A percentile compares a stretch with the other conserved stretches of the same genome.
phyloP scores from a whole-genome alignment of 108 stramenopile species.

The Nitzschia putrida region DNA sequence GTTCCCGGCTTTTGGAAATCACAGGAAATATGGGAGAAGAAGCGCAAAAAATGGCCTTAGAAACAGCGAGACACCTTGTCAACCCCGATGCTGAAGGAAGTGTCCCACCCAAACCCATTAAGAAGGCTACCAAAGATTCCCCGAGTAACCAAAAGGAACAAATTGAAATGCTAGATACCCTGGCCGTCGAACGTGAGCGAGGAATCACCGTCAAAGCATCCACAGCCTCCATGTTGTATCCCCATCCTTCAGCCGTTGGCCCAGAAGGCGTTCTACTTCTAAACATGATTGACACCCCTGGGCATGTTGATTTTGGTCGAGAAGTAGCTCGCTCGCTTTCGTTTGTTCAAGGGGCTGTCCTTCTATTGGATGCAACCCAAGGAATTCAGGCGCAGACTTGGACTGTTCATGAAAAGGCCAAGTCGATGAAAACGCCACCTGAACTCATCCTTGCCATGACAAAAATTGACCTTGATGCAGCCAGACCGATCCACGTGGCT shows the following conservation, averaged over 20 bases:
- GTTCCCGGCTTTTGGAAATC: constrained; percentile 82
- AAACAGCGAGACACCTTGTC: constrained; percentile 16
- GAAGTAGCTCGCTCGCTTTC: constrained; percentile 91
- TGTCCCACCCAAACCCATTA: not conserved
- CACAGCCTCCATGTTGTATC: constrained; percentile 95
- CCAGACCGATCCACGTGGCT: constrained; percentile 79
- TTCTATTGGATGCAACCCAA: constrained; percentile 91
- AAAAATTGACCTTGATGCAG: constrained; percentile 93
- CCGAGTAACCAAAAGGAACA: constrained; percentile 57
- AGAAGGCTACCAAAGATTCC: not conserved
- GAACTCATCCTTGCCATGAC: constrained; percentile 85
- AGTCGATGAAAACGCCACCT: constrained; percentile 52
- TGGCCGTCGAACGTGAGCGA: constrained; percentile 92
- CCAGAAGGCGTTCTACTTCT: constrained; percentile 75
- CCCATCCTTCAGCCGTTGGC: constrained; percentile 70
- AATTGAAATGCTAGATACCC: constrained; percentile 93
- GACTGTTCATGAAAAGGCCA: constrained; percentile 93
- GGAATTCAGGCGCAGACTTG: constrained; percentile 98
- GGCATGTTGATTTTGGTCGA: constrained; percentile 94
- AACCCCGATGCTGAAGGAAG: constrained; percentile 10
- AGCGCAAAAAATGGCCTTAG: constrained; percentile 57
- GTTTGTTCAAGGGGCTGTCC: constrained; percentile 94
- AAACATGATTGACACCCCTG: constrained; percentile 96
- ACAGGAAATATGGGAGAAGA: constrained; percentile 80
- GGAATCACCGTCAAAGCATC: constrained; percentile 98